Base-by-base conservation (phyloP, 192 early-diverging fungal species). In the Phlyctochytrium planicorne region DNA sequence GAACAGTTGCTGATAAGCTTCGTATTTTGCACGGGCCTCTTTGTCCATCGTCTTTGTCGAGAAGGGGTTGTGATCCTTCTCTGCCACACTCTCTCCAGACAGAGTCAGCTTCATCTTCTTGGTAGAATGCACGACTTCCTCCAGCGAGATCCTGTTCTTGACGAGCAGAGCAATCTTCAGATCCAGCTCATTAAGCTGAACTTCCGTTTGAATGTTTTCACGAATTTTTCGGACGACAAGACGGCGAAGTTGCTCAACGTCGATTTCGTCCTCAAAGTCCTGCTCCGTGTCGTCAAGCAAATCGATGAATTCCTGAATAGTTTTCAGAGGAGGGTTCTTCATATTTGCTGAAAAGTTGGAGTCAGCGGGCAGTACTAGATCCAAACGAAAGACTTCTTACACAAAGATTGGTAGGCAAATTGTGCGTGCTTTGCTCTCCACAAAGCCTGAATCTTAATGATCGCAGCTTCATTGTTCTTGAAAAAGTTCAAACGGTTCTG, bases 161-260 rank as follows among this genome's bases (percentile, higher is more conserved):
- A 99, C 89, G 20, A 99, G 83, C 30, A 98, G 81, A 3, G 95
- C 93, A 72, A 99, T 98, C 75, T 99, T 97, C 65, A 95, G 87
- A 67, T 99, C 98, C 0, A 98, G 80, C 37, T 94, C 90, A 69
- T 87, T 93, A 10, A 98, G 72, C 29, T 93, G 85, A 2, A 77
- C 69, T 55, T 94, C 91, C 3, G 87, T 81, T 34, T 88, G 83
- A 52, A 89, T 85, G 78, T 97, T 97, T 66, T 97, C 93, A 32
- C 92, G 82, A 63, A 99, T 99, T 34, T 84, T 82, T 53, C 91
- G 82, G 68, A 98, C 89, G 3, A 95, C 95, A 29, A 84, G 71
- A 70, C 95, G 92, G 34, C 94, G 83, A 30, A 98, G 75, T 2
- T 88, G 81, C 75, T 99, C 96, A 29, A 94, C 71, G 53, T 90